Percentiles rank a stretch among this genome's conserved stretches.
These are phyloP conservation scores for Tulasnella sp. DNA, from an alignment of 768 basidiomycete genomes.

Conservation along the genomic window DNA sequence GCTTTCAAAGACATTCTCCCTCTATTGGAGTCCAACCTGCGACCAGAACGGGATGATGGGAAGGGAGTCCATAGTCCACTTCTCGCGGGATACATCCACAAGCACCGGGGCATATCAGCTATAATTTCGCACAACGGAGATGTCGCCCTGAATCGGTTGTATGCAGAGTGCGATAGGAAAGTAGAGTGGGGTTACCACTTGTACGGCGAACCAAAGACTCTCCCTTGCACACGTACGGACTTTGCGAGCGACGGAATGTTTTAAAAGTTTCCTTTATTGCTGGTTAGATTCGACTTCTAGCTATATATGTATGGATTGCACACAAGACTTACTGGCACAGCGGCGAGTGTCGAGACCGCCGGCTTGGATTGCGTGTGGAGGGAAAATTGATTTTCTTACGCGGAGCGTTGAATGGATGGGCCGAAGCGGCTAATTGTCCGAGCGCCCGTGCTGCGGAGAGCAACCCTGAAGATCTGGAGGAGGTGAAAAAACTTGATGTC, in stretches of 20 bases:
- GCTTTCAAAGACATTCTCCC: not conserved
- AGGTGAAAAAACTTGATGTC: too few species aligned
- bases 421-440: not conserved
- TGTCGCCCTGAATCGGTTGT: not conserved
- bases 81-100: too few species aligned
- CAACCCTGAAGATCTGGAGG: too few species aligned
- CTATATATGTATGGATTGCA: not conserved
- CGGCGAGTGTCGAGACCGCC: too few species aligned
- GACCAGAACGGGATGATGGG: too few species aligned
- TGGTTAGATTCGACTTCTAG: not conserved
- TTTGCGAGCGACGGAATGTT: not conserved
- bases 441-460: not conserved
- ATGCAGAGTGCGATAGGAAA: not conserved
- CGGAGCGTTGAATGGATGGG: too few species aligned
- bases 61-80: too few species aligned
- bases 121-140: not conserved
- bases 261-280: not conserved
- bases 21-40: too few species aligned
- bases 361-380: too few species aligned
- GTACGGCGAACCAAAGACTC: not conserved
- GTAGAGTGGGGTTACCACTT: not conserved
- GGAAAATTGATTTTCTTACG: too few species aligned
- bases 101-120: not conserved
- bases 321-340: not conserved
- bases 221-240: not conserved